Base-by-base conservation (phyloP, 2,329 filamentous ascomycete genomes). In the Monilinia aucupariae region DNA sequence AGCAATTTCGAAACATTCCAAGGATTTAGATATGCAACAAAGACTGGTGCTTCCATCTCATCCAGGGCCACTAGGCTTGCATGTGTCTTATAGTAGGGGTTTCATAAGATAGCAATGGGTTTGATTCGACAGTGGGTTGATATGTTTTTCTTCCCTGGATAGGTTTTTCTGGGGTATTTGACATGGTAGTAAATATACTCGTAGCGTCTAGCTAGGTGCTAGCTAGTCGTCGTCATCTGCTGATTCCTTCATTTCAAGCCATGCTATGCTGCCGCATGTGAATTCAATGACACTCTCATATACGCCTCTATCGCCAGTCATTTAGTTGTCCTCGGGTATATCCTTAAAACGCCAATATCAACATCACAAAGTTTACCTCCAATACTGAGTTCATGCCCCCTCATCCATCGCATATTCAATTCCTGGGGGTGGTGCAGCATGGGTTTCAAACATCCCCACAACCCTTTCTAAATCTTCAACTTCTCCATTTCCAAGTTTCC, bases 391-490 rank as follows among this genome's bases (percentile, higher is more conserved):
- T 63, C 49, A 59, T 4, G 47, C 6, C 6, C 50, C 60, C 59
- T 70, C 66, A 63, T 72, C 68, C 71, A 71, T 69, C 32, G 65
- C 32, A 59, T 71, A 69, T n/a, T 50, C 67, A 13, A 58, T 27
- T n/a, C 59, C 70, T 43, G 13, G 37, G 37, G 52, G 22, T 8
- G 32, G 30, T 13, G 32, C 60, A 25, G 54, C 54, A 5, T 58
- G 54, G 20, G 69, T 71, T 3, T 71, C 79, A 34, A 86, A 71
- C 56, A 82, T 69, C 4, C 75, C 73, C 30, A 80, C 79, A 3
- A 84, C 75, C 60, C 71, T 76, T 71, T 87, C 85, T 65, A 87
- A 66, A 9, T 80, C 80, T 65, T 85, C 82, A 1, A 86, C 83
- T 71, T 87, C 84, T 1, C 76, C 80, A 53, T 76, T 76, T 2